A percentile compares a stretch with the other conserved stretches of the same genome.
Conservation (phyloP, 2,329 filamentous ascomycete species). For the Xylaria sp. region DNA sequence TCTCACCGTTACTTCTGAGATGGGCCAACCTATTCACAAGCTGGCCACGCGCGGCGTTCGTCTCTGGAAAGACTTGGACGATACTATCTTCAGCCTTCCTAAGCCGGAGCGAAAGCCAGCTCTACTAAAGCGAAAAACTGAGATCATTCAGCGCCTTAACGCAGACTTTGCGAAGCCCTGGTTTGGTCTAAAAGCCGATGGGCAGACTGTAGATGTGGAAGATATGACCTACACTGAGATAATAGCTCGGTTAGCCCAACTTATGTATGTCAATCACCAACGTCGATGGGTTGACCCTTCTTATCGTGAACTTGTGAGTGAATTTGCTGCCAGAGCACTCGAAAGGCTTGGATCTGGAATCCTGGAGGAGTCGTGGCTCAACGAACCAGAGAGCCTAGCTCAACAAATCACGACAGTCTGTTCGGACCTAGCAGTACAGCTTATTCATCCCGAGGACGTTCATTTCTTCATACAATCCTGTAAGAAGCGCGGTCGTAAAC, state of each 20-base stretch:
- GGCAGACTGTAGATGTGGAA: conserved; percentile 85
- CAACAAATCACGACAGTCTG: conserved; percentile 83
- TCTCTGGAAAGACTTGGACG: conserved; percentile 99
- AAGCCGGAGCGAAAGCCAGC: conserved; percentile 91
- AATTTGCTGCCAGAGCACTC: conserved; percentile 95
- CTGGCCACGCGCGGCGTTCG: conserved; percentile 93
- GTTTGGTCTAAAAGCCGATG: conserved; percentile 87
- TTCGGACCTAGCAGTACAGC: conserved; percentile 84
- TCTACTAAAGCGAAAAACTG: conserved; percentile 84
- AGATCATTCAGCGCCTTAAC: conserved; percentile 95
- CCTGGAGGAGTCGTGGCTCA: conserved; percentile 87
- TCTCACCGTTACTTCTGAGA: conserved; percentile 96
- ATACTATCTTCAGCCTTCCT: conserved; percentile 96
- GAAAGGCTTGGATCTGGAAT: conserved; percentile 85
- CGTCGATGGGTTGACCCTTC: conserved; percentile 90
- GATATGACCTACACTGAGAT: conserved; percentile 96
- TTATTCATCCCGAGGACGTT: conserved; percentile 97
- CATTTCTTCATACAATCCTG: conserved; percentile 96
- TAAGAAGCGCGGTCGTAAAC: conserved; percentile 91
- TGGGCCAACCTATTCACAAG: conserved; percentile 99
- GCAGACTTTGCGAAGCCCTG: conserved; percentile 97
- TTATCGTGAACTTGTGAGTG: conserved; percentile 82
- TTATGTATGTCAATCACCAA: conserved; percentile 92
- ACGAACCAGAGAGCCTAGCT: conserved; percentile 80
- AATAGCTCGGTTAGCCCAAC: conserved; percentile 83